Conservation (phyloP, 306 rosid species). For the Crataegus laevigata region DNA sequence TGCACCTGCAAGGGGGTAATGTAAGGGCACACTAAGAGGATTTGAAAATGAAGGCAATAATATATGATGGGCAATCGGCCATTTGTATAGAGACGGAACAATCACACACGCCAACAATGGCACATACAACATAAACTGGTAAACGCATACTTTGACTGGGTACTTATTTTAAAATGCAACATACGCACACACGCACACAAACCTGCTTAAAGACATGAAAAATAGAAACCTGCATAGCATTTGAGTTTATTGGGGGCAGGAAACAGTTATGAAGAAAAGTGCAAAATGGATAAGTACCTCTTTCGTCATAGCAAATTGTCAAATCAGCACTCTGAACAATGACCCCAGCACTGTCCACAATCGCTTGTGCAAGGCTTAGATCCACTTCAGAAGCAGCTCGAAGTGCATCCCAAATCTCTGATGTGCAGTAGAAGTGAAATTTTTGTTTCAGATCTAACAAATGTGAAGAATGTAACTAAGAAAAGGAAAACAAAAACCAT, state of each 20-base stretch:
- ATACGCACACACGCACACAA: neutral
- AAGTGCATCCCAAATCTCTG: conserved; percentile 99
- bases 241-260: neutral
- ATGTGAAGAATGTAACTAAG: neutral
- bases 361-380: conserved; percentile 74
- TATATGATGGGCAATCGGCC: conserved; percentile 11
- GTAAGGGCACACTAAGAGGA: neutral
- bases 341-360: conserved; percentile 93
- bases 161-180: no score
- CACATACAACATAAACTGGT: neutral
- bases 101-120: no score
- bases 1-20: conserved; percentile 56
- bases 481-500: neutral
- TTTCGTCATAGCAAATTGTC: conserved; percentile 93
- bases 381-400: conserved; percentile 99
- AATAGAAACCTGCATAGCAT: neutral
- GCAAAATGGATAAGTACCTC: conserved; percentile 47
- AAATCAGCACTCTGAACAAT: conserved; percentile 90
- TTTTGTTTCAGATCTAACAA: conserved; percentile 13
- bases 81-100: neutral
- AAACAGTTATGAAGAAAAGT: neutral
- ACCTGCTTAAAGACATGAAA: neutral
- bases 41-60: neutral
- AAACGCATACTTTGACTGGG: no score
- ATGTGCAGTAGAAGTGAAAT: conserved; percentile 22